Base-by-base conservation (phyloP, 2,329 filamentous ascomycete species). In the Colletotrichum zoysiae region DNA sequence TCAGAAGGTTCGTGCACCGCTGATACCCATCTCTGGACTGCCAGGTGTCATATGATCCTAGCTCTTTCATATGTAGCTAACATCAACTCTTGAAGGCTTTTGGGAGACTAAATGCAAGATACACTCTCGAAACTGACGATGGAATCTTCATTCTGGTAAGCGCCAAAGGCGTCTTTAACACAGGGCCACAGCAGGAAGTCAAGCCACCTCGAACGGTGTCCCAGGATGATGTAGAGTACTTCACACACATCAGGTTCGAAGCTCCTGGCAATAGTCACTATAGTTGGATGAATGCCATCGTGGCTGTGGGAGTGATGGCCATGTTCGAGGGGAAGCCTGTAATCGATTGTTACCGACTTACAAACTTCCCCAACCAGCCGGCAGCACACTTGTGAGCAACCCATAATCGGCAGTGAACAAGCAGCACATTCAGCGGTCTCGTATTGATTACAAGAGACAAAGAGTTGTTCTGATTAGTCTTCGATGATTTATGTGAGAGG, bases 211-310 rank as follows among this genome's bases (percentile, higher is more conserved):
- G 56, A 26, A 65, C 68, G 9, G 66, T 62, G 1, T 61, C 71
- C 2, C 75, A 76, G 50, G 75, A 76, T 38, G 65, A 75, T 1
- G 75, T 74, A 3, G 75, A 76, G 63, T 76, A 76, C 33, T 76
- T 76, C 35, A 76, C 75, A 0, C 74, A 76, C 18, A 74, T 76
- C 33, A 68, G 64, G 7, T 74, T 76, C 50, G 74, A 76, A 59
- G 75, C 75, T 9, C 66, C 74, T 7, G 74, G 75, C 6, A 42
- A 61, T 1, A 74, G 75, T 40, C 66, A 66, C 0, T 76, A 76
- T 12, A 65, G 53, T 35, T 76, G 75, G 75, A 73, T 76, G 73
- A 76, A 76, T 50, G 67, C 71, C 12, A 65, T 74, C 0, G 68
- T 76, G 5, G 74, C 75, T 0, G 14, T 76, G 18, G 75, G 75